Evolutionary conservation across 768 basidiomycete species (phyloP).

Genomic region (Lactarius akahatsu): DNA sequence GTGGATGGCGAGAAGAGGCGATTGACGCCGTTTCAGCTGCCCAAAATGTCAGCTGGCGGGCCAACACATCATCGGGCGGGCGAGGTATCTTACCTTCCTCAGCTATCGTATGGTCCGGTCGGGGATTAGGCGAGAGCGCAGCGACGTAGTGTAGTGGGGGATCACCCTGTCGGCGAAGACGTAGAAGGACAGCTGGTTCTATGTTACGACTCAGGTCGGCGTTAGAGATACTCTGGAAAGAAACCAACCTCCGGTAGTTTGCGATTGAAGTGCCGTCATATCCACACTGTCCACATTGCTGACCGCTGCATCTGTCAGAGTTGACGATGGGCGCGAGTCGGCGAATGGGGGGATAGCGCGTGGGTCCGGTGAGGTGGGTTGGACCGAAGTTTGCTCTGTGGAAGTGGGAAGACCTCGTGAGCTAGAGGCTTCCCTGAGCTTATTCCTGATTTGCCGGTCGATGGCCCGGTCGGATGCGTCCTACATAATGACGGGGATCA

Average conservation of each 20-base stretch:
- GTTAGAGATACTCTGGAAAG: not conserved
- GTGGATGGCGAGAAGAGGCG: not conserved
- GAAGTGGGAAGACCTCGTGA: not conserved
- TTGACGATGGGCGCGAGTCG: not conserved
- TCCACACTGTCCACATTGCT: not conserved
- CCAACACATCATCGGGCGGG: not conserved
- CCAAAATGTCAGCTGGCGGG: not conserved
- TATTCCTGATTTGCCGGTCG: not conserved
- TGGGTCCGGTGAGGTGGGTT: not conserved
- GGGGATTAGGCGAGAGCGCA: not conserved
- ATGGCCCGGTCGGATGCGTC: not conserved
- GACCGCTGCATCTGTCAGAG: not conserved
- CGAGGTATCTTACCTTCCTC: not conserved
- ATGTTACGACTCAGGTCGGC: not conserved
- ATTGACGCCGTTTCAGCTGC: not conserved
- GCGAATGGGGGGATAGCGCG: not conserved
- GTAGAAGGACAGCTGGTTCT: not conserved
- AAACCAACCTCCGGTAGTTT: slow-evolving; percentile 2
- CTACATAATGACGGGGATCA: not conserved
- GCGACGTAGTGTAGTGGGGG: not conserved
- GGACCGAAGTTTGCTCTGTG: not conserved
- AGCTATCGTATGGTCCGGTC: not conserved
- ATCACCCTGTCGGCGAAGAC: not conserved
- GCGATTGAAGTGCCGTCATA: not conserved
- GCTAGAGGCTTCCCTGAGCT: not conserved